Percentiles rank a stretch among this genome's conserved stretches.
Evolutionary conservation across 2,329 filamentous ascomycete genomes (phyloP).

Genomic region (Curvularia sp.): DNA sequence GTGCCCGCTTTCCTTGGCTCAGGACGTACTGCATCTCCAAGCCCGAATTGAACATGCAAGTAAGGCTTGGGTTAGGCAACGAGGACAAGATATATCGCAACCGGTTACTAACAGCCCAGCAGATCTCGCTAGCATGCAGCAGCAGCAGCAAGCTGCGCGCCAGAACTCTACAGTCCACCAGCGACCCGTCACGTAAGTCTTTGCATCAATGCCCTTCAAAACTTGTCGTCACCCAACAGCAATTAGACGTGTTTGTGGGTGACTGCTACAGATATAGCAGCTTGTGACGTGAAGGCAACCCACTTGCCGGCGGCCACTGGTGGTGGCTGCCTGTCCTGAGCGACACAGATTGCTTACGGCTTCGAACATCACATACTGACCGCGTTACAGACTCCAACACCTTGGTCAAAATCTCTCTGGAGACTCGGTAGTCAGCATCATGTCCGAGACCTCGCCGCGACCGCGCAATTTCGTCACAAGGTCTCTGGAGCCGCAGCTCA

Average conservation of each 20-base stretch:
- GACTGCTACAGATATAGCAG: not conserved
- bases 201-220: not conserved
- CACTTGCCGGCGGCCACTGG: constrained; percentile 29
- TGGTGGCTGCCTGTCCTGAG: constrained; percentile 27
- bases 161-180: constrained; percentile 45
- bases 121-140: constrained; percentile 59
- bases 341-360: constrained; percentile 21
- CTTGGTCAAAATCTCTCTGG: constrained; percentile 52
- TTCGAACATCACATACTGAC: constrained; percentile 20
- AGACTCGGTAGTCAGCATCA: constrained; percentile 56
- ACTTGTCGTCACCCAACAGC: not conserved
- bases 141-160: constrained; percentile 55
- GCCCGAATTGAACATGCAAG: not conserved
- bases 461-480: constrained; percentile 54
- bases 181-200: constrained; percentile 49
- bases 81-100: constrained; percentile 1
- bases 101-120: constrained; percentile 15
- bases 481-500: constrained; percentile 54
- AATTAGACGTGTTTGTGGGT: not conserved
- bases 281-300: constrained; percentile 17
- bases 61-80: not conserved
- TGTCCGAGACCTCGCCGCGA: constrained; percentile 56
- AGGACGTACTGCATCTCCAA: not conserved
- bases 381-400: constrained; percentile 33
- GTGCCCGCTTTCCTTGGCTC: constrained; percentile 26